Evolutionary conservation across 768 basidiomycete genomes (phyloP).

Genomic region (Phlegmacium glaucopus): DNA sequence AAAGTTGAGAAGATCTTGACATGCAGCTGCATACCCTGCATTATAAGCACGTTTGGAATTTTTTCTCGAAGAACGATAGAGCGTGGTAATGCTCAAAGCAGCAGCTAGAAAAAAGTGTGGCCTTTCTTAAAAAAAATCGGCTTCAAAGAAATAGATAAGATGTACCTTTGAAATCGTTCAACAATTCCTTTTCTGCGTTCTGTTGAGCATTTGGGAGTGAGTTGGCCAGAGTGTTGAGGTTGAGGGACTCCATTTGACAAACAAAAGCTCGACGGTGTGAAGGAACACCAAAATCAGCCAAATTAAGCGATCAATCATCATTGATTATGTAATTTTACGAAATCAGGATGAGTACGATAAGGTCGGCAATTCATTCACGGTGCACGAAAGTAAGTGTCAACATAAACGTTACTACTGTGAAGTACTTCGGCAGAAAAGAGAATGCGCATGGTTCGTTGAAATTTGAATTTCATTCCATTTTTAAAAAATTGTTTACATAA

Average conservation of each 20-base stretch:
- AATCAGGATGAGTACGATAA: too few relatives aligned
- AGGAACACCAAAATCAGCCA: too few relatives aligned
- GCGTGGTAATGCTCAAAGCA: slow-evolving; percentile 79
- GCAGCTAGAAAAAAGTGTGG: slow-evolving; percentile 49
- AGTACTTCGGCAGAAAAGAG: too few relatives aligned
- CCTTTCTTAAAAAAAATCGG: too few relatives aligned
- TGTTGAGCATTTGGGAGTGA: slow-evolving; percentile 71
- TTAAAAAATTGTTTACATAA: too few relatives aligned
- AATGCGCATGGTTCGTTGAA: too few relatives aligned
- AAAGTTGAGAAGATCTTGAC: slow-evolving; percentile 77
- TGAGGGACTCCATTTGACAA: slow-evolving; percentile 76
- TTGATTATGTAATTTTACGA: too few relatives aligned
- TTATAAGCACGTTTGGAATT: slow-evolving; percentile 80
- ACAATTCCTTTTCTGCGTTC: slow-evolving; percentile 77
- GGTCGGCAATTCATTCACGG: too few relatives aligned
- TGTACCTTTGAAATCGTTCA: slow-evolving; percentile 79
- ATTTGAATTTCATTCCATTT: too few relatives aligned
- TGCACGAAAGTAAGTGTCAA: too few relatives aligned
- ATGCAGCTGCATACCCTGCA: slow-evolving; percentile 75
- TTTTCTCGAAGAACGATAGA: slow-evolving; percentile 76
- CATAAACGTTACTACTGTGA: too few relatives aligned
- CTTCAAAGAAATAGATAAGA: slow-evolving; percentile 15
- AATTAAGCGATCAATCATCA: slow-evolving; percentile 1
- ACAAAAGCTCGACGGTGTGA: too few relatives aligned
- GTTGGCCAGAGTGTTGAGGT: slow-evolving; percentile 73